Evolutionary conservation across 805 yeast genomes (phyloP), one percentile per base, ranked within the genome.

Genomic region (Metschnikowia orientalis): DNA sequence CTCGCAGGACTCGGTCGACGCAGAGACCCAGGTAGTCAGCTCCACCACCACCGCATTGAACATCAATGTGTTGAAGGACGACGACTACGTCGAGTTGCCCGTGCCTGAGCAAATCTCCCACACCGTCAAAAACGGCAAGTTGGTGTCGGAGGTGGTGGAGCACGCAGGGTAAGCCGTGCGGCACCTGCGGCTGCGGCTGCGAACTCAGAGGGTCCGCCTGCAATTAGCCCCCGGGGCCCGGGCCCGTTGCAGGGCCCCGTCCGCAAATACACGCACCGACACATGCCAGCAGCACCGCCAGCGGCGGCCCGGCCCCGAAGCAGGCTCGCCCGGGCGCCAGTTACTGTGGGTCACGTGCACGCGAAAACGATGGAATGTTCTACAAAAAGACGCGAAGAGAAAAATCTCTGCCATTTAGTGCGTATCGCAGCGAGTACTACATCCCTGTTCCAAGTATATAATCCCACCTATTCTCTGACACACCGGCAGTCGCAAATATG

Each of bases 41-140:
- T 81, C 95, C 28, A 79, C 85, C 33, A 75, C 95, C 10, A 83
- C 97, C 1, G 74, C 95, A 3, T 66, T 92, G 57, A 92, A 92
- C 57, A 69, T 92, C 47, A 86, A 89, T 52, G 71, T 86, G 27
- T 95, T 95, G 17, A 75, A 67, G 10, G 80, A 71, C 14, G 86
- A 77, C 23, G 95, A 90, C 56, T 79, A 73, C 59, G 74, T 69
- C 34, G 99, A 92, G 59, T 63, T 77, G 34, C 79, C 95, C 6
- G 75, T 84, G 25, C 96, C 97, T 6, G 99, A 92, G 61, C 98
- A 92, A 65, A 73, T 92, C 59, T 75, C 77, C 53, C 95, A 87
- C 60, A 67, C 74, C 11, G 66, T 85, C 41, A 67, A 61, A 34
- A 57, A 61, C 27, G 92, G 90, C 18, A 73, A 74, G 51, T 59